Base-by-base conservation (phyloP, 2,329 filamentous ascomycete species). In the Exophiala sp. region DNA sequence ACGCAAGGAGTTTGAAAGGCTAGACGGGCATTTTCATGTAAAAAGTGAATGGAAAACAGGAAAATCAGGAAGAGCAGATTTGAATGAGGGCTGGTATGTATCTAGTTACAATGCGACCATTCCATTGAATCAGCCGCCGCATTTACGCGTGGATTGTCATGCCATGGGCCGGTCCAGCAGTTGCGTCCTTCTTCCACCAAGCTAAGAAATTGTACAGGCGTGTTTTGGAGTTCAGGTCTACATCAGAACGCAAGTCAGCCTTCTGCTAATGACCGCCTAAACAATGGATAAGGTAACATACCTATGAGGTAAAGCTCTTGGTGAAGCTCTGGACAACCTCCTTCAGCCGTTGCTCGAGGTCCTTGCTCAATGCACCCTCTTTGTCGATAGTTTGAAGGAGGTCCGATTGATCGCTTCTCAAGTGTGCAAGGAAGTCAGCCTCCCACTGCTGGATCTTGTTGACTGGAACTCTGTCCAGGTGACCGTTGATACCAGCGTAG, bases 401-500 rank as follows among this genome's bases (percentile, higher is more conserved):
- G 62, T 91, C 91, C 46, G 83, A 70, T 84, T 96, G 88, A 82
- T 92, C 95, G 75, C 83, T 87, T 83, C 86, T 91, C 71, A 99
- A 82, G 83, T 96, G 89, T 65, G 87, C 79, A 61, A 96, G 81
- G 87, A 95, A 95, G 79, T 97, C 92, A 69, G 86, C 67, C 84
- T 99, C 94, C 91, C 92, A 99, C 75, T 84, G 75, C 63, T 94
- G 85, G 67, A 99, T 88, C 87, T 92, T 95, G 84, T 63, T 73
- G 71, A 97, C 94, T 62, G 94, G 94, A 65, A 99, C 82, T 67
- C 63, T 72, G 81, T 99, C 94, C 66, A 99, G 86, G 79, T 83
- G 80, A 82, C 94, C 94, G 80, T 97, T 97, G 80, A 99, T 90
- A 95, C 94, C 94, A 65, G 94, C 92, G 79, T 84, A 99, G 84